Evolutionary conservation across 2,329 filamentous ascomycete genomes (phyloP).

Genomic region (Aureobasidium sp.): DNA sequence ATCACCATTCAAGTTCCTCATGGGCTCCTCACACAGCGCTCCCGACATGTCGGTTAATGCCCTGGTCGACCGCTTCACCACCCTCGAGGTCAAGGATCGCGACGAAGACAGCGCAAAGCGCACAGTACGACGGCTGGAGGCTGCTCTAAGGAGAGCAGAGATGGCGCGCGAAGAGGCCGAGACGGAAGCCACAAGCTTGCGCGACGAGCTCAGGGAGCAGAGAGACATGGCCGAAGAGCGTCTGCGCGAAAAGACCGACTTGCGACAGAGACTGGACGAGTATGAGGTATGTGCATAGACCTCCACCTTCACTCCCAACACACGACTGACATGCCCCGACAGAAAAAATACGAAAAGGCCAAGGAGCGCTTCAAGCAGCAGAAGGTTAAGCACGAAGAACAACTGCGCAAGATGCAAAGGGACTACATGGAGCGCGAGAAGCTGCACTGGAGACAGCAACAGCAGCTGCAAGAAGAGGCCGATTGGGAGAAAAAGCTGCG

Average conservation of each 20-base stretch:
- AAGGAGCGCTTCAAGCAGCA: constrained; percentile 22
- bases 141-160: constrained; percentile 38
- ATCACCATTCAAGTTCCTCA: constrained; percentile 13
- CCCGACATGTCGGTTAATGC: constrained; percentile 22
- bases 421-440: constrained; percentile 60
- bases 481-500: constrained; percentile 51
- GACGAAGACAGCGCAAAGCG: constrained; percentile 35
- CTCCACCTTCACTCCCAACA: neutral
- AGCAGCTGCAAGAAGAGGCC: constrained; percentile 60
- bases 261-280: constrained; percentile 43
- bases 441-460: constrained; percentile 43
- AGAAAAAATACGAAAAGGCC: constrained; percentile 22
- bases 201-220: constrained; percentile 53
- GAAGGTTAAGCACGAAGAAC: constrained; percentile 34
- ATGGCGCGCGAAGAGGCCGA: constrained; percentile 58
- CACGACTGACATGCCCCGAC: constrained; percentile 22
- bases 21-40: constrained; percentile 11
- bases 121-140: constrained; percentile 35
- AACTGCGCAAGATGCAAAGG: constrained; percentile 29
- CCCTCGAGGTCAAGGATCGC: constrained; percentile 49
- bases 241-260: constrained; percentile 59
- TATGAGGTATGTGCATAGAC: constrained; percentile 20
- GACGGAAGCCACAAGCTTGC: constrained; percentile 56
- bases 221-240: constrained; percentile 58
- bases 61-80: constrained; percentile 65